Base-by-base conservation (phyloP, 306 rosid genomes). In the Casuarina glauca region DNA sequence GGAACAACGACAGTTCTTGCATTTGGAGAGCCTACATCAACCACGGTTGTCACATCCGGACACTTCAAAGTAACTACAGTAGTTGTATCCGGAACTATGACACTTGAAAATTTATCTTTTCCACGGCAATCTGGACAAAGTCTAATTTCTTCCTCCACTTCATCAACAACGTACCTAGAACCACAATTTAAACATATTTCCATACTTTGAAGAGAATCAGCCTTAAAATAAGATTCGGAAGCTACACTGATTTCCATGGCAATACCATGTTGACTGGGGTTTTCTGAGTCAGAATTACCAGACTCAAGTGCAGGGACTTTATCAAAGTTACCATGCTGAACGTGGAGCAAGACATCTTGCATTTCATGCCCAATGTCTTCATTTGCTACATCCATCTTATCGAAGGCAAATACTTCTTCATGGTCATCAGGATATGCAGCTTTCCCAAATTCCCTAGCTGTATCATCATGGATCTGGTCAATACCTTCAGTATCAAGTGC, bases 371-470 rank as follows among this genome's bases (percentile, higher is more conserved):
- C 76, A 62, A 58, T 36, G 45, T 78, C 82, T 83, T 80, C 87
- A 77, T 90, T 70, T 68, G 84, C 87, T 57, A 70, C 82, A 76
- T 92, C 96, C 81, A 82, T 86, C 85, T 87, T 90, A 80, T 92
- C 97, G 75, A 92, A 92, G 66, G 86, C 76, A 82, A 88, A 92
- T 70, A 92, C 73, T 78, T 90, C 97, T 69, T 92, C 96, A 32
- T 84, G 88, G 74, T 76, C 84, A 74, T 87, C 91, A 68, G 86
- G 78, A 79, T 79, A 90, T 73, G 86, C 80, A 60, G 67, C 76
- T 76, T 84, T 87, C 78, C 84, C 91, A 77, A 70, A 76, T 82
- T 92, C 95, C 81, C 74, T 82, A 38, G 84, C 84, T 75, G 69
- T 80, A 66, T 92, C 90, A 79, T 92, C 86, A 75, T 84, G 93